Conservation (phyloP, 2,329 filamentous ascomycete species). For the Cryphonectria carpinicola region DNA sequence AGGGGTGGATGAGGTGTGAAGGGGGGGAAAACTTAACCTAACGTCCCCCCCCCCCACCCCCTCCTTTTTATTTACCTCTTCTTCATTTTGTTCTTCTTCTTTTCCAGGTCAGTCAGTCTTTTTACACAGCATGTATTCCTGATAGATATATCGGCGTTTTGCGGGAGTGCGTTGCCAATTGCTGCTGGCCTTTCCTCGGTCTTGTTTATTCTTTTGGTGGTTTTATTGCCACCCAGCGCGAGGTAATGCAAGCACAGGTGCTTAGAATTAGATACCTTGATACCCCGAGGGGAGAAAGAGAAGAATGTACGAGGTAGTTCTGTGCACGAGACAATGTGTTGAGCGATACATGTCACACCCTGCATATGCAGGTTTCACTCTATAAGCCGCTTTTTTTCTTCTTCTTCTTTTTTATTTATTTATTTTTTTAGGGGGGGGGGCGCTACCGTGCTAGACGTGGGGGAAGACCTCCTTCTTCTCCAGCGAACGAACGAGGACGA, state of each 20-base stretch:
- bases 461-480: not conserved
- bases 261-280: slow-evolving; percentile 17
- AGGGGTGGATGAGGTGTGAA: not conserved
- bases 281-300: slow-evolving; percentile 21
- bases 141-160: not conserved
- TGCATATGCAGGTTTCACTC: slow-evolving; percentile 1
- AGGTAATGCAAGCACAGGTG: slow-evolving; percentile 7
- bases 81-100: too few species aligned
- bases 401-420: too few species aligned
- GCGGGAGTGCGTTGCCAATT: not conserved
- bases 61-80: too few species aligned
- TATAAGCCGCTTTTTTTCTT: not conserved
- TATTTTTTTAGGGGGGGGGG: too few species aligned
- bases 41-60: too few species aligned
- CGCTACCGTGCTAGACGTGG: not conserved
- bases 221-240: not conserved
- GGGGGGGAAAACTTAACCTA: too few species aligned
- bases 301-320: slow-evolving; percentile 8
- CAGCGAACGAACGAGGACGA: not conserved
- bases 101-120: not conserved
- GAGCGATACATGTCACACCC: not conserved
- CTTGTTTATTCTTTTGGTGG: not conserved
- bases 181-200: not conserved
- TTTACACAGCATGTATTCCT: not conserved
- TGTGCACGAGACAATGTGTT: not conserved